phyloP scores from a whole-genome alignment of 2,329 filamentous ascomycete species.

The Hypoxylon sp. region DNA sequence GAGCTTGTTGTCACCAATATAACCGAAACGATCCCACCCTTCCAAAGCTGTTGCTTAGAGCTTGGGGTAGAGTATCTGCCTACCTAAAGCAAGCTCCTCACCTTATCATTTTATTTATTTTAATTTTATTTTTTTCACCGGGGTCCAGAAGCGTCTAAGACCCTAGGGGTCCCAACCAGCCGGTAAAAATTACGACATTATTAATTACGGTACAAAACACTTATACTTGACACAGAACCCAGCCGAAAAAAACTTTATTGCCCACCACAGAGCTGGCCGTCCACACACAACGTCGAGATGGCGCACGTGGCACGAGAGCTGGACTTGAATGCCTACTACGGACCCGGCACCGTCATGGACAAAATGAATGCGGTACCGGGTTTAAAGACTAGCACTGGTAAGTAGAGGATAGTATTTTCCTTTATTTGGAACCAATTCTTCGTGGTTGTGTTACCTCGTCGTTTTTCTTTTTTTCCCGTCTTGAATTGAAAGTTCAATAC shows the following conservation, averaged over 20 bases:
- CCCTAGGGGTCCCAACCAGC: slow-evolving; percentile 45
- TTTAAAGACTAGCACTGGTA: slow-evolving; percentile 72
- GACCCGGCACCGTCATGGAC: slow-evolving; percentile 64
- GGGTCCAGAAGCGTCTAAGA: slow-evolving; percentile 38
- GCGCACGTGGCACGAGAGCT: slow-evolving; percentile 56
- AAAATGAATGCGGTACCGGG: slow-evolving; percentile 70
- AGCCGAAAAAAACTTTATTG: slow-evolving; percentile 35
- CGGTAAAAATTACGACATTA: slow-evolving; percentile 48
- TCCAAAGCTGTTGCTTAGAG: slow-evolving; percentile 22
- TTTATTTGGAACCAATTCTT: slow-evolving; percentile 34
- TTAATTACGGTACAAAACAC: slow-evolving; percentile 36
- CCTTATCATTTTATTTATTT: slow-evolving; percentile 17
- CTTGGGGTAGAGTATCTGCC: slow-evolving; percentile 19
- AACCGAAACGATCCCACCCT: slow-evolving; percentile 12
- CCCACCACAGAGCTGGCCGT: slow-evolving; percentile 37
- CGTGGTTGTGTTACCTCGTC: slow-evolving; percentile 15
- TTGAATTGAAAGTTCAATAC: slow-evolving; percentile 40
- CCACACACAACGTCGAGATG: slow-evolving; percentile 55
- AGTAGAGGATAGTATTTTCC: slow-evolving; percentile 54
- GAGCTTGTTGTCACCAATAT: slow-evolving; percentile 29
- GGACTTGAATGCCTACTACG: slow-evolving; percentile 54
- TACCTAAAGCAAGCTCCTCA: slow-evolving; percentile 26
- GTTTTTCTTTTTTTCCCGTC: slow-evolving; percentile 9
- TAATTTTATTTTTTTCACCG: slow-evolving; percentile 25
- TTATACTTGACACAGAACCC: slow-evolving; percentile 29